Conservation (phyloP, 1,139 yeast species). For the Lodderomyces metapsilosis region DNA sequence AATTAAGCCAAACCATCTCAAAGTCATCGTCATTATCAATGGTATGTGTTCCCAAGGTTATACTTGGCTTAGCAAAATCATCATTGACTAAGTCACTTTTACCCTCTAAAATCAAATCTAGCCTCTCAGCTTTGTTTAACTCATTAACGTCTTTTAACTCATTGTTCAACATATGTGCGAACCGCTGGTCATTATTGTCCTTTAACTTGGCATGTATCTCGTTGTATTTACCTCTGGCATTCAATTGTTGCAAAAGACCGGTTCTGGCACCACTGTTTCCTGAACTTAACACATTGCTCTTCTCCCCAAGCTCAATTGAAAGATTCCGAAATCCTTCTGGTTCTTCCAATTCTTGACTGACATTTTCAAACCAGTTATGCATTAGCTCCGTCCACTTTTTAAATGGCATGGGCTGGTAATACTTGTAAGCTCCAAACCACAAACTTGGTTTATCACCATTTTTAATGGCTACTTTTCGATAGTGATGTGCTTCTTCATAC, state of each 20-base stretch:
- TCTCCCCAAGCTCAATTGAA: constrained; percentile 10
- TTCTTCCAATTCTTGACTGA: constrained; percentile 14
- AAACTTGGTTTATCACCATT: constrained; percentile 44
- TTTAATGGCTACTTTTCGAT: constrained; percentile 43
- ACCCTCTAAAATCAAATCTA: constrained; percentile 39
- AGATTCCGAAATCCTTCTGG: constrained; percentile 11
- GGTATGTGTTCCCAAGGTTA: constrained; percentile 36
- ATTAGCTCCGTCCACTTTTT: constrained; percentile 45
- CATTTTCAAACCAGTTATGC: constrained; percentile 26
- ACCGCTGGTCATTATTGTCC: constrained; percentile 22
- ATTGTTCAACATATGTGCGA: constrained; percentile 21
- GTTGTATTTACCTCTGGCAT: constrained; percentile 20
- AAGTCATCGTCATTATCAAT: constrained; percentile 43
- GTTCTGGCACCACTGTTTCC: not conserved
- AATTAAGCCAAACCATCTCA: constrained; percentile 45
- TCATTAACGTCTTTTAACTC: constrained; percentile 34
- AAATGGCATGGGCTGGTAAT: constrained; percentile 51
- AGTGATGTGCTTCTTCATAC: constrained; percentile 56
- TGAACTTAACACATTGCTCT: not conserved
- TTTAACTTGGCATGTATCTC: constrained; percentile 28
- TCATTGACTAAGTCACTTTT: constrained; percentile 24
- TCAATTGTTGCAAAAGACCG: constrained; percentile 10
- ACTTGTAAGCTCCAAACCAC: constrained; percentile 63
- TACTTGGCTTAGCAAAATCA: constrained; percentile 33
- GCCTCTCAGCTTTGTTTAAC: constrained; percentile 36